phyloP scores from a whole-genome alignment of 73 alveolate genomes.

The Uronychia setigera region DNA sequence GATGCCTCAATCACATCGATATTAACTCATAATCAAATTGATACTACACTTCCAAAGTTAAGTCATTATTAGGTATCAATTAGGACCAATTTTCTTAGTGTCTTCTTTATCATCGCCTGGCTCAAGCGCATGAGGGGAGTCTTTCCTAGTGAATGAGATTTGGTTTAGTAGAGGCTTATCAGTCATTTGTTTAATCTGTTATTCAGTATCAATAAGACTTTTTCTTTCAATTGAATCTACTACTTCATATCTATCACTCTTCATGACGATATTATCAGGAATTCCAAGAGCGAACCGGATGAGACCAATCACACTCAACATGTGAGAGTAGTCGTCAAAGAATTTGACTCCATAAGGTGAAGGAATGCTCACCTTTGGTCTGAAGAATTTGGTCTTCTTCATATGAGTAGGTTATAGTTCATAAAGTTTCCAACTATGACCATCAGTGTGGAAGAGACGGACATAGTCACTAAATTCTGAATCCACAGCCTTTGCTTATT shows the following conservation, averaged over 20 bases:
- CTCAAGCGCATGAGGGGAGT: conserved; percentile 16
- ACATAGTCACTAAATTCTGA: conserved; percentile 45
- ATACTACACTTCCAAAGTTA: neutral
- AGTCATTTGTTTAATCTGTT: neutral
- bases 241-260: conserved; percentile 39
- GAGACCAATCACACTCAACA: conserved; percentile 68
- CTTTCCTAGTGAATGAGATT: conserved; percentile 19
- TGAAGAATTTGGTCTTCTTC: conserved; percentile 66
- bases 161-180: conserved; percentile 4
- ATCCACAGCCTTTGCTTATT: conserved; percentile 44
- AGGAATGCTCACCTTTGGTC: conserved; percentile 20
- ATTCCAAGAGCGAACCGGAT: conserved; percentile 64
- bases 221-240: conserved; percentile 33
- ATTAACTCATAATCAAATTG: neutral
- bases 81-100: neutral
- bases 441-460: conserved; percentile 57
- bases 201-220: neutral
- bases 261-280: conserved; percentile 65
- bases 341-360: conserved; percentile 12
- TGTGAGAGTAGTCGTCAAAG: conserved; percentile 72
- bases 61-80: neutral
- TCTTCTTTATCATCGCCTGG: conserved; percentile 1
- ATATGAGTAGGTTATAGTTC: conserved; percentile 51
- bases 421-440: conserved; percentile 60
- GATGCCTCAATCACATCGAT: neutral